phyloP scores from a whole-genome alignment of 768 basidiomycete species.

The Tricholoma sp. region DNA sequence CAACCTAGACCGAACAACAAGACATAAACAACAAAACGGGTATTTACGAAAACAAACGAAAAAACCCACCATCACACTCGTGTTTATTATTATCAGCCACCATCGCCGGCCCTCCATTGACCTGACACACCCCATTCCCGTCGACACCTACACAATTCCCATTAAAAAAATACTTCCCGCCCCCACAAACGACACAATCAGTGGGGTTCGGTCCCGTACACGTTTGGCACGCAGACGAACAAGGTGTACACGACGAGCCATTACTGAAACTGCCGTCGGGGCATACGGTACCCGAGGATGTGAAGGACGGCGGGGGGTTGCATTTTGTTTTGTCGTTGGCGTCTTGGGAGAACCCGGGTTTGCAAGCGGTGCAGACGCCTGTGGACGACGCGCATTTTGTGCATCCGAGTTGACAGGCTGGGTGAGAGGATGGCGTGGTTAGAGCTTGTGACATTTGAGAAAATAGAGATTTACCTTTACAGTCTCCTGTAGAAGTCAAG shows the following conservation, averaged over 20 bases:
- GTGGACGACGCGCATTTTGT: slow-evolving; percentile 54
- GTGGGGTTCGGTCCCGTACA: slow-evolving; percentile 62
- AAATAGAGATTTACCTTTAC: slow-evolving; percentile 40
- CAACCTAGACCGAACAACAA: slow-evolving; percentile 44
- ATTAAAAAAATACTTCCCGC: slow-evolving; percentile 53
- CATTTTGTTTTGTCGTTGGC: slow-evolving; percentile 63
- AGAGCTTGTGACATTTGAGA: neutral
- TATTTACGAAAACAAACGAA: neutral
- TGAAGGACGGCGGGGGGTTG: slow-evolving; percentile 44
- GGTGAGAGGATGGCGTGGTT: too few species aligned
- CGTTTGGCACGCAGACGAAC: slow-evolving; percentile 59
- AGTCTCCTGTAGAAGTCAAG: slow-evolving; percentile 49
- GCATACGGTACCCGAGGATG: slow-evolving; percentile 52
- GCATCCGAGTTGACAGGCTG: slow-evolving; percentile 65
- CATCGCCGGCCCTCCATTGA: slow-evolving; percentile 43
- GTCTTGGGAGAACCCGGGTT: slow-evolving; percentile 59
- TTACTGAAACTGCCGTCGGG: slow-evolving; percentile 59
- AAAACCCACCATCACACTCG: slow-evolving; percentile 68
- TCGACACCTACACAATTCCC: slow-evolving; percentile 65
- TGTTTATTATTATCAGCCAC: slow-evolving; percentile 76
- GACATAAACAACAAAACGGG: neutral
- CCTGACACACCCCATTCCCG: slow-evolving; percentile 59
- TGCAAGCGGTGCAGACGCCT: slow-evolving; percentile 69
- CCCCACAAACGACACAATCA: slow-evolving; percentile 64
- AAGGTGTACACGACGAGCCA: slow-evolving; percentile 47